Percentiles rank a stretch among this genome's conserved stretches.
Evolutionary conservation across 768 basidiomycete species (phyloP).

Genomic region (Suillus decipiens): DNA sequence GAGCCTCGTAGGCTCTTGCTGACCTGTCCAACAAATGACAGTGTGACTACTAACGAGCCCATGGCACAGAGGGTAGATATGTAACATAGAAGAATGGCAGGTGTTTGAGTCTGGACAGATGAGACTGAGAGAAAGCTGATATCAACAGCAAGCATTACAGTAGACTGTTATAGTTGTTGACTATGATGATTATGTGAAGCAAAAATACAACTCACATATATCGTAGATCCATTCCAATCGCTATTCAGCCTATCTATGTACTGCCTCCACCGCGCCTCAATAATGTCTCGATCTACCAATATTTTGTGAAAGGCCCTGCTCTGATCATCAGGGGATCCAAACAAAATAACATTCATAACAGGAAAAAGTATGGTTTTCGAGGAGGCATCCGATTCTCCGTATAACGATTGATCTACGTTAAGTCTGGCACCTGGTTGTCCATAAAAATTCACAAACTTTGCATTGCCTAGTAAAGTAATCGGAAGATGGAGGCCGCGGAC

Average conservation of each 20-base stretch:
- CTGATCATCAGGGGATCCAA: constrained; percentile 48
- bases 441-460: constrained; percentile 36
- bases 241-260: constrained; percentile 42
- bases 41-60: constrained; percentile 35
- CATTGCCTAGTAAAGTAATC: constrained; percentile 19
- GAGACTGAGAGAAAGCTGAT: constrained; percentile 55
- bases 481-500: not conserved
- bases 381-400: constrained; percentile 3
- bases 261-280: constrained; percentile 38
- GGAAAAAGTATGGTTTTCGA: constrained; percentile 36
- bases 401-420: constrained; percentile 25
- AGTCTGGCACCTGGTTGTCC: constrained; percentile 41
- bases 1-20: constrained; percentile 25
- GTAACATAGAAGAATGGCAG: constrained; percentile 31
- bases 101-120: constrained; percentile 30
- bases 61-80: constrained; percentile 39
- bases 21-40: constrained; percentile 40
- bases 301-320: constrained; percentile 41
- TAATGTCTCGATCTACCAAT: constrained; percentile 46
- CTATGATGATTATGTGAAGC: not conserved
- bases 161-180: constrained; percentile 36
- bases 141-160: constrained; percentile 54
- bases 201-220: constrained; percentile 39
- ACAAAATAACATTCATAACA: constrained; percentile 40
- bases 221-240: constrained; percentile 50